phyloP scores from a whole-genome alignment of 2,329 filamentous ascomycete genomes.

The Basipetospora chlamydospora region DNA sequence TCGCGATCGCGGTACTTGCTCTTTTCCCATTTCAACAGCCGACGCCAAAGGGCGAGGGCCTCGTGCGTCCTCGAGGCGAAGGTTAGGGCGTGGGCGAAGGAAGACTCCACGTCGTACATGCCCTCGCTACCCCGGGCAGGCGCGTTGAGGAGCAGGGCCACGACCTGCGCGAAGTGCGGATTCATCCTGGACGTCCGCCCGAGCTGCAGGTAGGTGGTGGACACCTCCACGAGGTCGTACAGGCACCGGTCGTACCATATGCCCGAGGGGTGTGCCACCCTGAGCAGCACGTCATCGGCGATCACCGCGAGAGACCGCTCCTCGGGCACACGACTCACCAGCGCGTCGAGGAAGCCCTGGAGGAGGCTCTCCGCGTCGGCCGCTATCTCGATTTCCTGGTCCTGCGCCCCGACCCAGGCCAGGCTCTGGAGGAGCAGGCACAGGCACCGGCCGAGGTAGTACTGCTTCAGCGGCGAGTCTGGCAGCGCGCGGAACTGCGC shows the following conservation, averaged over 20 bases:
- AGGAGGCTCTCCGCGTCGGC: background rate
- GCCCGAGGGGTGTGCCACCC: background rate
- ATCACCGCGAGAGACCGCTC: background rate
- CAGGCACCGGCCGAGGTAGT: slow-evolving; percentile 1
- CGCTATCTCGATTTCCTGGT: background rate
- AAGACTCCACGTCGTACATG: slow-evolving; percentile 1
- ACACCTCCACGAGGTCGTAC: slow-evolving; percentile 3
- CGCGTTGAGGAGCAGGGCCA: background rate
- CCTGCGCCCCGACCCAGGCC: background rate
- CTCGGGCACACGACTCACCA: background rate
- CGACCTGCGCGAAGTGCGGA: slow-evolving; percentile 1
- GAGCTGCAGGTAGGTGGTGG: background rate
- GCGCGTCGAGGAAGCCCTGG: background rate
- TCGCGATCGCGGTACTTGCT: background rate
- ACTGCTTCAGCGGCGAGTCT: slow-evolving; percentile 3
- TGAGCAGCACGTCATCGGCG: slow-evolving; percentile 3
- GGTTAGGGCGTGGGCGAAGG: slow-evolving; percentile 2
- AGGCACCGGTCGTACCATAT: slow-evolving; percentile 3
- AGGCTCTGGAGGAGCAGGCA: slow-evolving; percentile 1
- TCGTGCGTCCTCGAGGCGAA: background rate
- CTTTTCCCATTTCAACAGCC: slow-evolving; percentile 1
- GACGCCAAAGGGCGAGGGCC: slow-evolving; percentile 2
- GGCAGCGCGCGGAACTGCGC: background rate
- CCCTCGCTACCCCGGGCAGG: background rate
- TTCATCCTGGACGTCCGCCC: background rate